phyloP scores from a whole-genome alignment of 176 grass and related monocot genomes.

The Avena sativa region DNA sequence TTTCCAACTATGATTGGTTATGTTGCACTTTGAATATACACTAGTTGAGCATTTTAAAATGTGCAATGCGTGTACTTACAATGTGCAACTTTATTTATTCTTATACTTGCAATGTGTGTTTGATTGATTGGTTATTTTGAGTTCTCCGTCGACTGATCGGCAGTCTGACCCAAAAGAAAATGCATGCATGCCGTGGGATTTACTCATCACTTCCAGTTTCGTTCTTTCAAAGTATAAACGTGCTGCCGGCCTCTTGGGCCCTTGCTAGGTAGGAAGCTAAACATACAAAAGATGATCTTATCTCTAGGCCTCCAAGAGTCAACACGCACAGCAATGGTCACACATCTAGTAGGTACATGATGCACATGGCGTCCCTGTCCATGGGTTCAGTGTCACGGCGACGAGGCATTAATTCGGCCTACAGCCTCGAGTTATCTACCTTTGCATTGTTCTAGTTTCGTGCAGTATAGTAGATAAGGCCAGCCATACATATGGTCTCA shows the following conservation, averaged over 20 bases:
- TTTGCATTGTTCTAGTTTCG: background rate
- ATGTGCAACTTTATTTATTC: too few species aligned
- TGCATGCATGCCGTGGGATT: background rate
- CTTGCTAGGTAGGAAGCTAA: background rate
- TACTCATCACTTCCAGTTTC: background rate
- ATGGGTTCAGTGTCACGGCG: background rate
- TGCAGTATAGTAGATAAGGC: background rate
- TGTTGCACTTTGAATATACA: too few species aligned
- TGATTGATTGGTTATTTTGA: background rate
- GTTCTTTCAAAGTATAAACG: background rate
- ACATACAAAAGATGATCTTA: background rate
- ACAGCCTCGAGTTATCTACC: background rate
- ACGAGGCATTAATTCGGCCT: background rate
- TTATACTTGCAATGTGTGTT: background rate
- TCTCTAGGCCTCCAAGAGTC: background rate
- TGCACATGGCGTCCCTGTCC: background rate
- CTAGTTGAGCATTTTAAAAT: too few species aligned
- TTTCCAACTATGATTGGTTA: too few species aligned
- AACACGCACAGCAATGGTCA: background rate
- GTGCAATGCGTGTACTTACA: too few species aligned
- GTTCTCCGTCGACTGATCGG: background rate
- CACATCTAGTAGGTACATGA: background rate
- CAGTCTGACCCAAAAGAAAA: background rate
- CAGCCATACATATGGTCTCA: too few species aligned
- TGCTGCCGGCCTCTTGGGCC: background rate